Evolutionary conservation across 306 rosid species (phyloP).

Genomic region (Rosa rugosa): DNA sequence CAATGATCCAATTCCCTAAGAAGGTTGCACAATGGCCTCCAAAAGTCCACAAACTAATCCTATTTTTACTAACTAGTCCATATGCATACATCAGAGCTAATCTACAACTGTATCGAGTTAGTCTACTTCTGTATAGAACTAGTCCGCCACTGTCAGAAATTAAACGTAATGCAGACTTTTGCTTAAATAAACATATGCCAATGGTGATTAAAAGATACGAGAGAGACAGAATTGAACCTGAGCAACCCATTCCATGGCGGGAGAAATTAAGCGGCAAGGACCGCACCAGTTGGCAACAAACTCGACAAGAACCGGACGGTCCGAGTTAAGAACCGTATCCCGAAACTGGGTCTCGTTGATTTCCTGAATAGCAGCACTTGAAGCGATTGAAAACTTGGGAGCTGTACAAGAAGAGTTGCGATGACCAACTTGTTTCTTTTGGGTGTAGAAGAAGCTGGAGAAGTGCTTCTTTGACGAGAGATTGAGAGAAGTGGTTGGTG

Average conservation of each 20-base stretch:
- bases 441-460: constrained; percentile 26
- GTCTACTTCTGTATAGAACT: not conserved
- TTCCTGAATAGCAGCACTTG: constrained; percentile 49
- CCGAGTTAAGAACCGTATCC: constrained; percentile 56
- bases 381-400: constrained; percentile 43
- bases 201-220: not conserved
- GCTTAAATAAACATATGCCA: not conserved
- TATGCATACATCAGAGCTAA: not conserved
- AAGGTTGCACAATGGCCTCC: not conserved
- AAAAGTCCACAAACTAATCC: not conserved
- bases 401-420: constrained; percentile 19
- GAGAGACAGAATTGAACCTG: constrained; percentile 42
- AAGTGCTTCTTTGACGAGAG: constrained; percentile 30
- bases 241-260: constrained; percentile 65
- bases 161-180: not conserved
- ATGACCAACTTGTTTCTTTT: constrained; percentile 7
- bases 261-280: constrained; percentile 83
- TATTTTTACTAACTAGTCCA: not conserved
- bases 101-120: not conserved
- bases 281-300: constrained; percentile 92
- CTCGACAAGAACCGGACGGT: constrained; percentile 83
- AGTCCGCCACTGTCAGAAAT: not conserved
- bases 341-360: constrained; percentile 63
- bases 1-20: not conserved
- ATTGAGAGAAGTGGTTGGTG: constrained; percentile 12